Percentiles rank a stretch among this genome's conserved stretches.
Conservation (phyloP, 1,139 yeast genomes). For the Magnusiomyces fungicola region DNA sequence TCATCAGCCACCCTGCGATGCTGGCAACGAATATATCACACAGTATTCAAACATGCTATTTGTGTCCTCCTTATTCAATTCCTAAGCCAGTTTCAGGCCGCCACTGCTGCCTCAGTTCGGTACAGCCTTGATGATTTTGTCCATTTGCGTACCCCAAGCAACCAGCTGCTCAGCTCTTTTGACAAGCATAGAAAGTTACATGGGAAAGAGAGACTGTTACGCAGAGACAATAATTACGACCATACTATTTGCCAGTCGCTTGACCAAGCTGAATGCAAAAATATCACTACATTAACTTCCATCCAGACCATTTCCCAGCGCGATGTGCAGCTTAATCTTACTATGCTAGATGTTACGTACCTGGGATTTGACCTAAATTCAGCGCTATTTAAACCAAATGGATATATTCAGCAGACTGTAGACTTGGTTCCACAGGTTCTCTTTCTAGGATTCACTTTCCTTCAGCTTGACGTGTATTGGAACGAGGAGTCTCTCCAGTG, state of each 20-base stretch:
- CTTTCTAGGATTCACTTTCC: constrained; percentile 44
- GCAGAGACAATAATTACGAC: background rate
- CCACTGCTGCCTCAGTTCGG: too few relatives aligned
- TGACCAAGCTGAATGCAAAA: constrained; percentile 7
- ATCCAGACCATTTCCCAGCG: constrained; percentile 41
- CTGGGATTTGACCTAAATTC: constrained; percentile 53
- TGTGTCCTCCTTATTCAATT: too few relatives aligned
- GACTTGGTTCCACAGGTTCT: constrained; percentile 32
- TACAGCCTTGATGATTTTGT: too few relatives aligned
- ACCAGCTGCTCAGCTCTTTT: too few relatives aligned
- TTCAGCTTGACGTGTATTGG: constrained; percentile 62
- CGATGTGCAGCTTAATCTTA: constrained; percentile 49
- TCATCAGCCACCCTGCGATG: too few relatives aligned
- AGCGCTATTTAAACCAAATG: constrained; percentile 44
- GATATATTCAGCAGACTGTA: constrained; percentile 45
- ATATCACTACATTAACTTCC: constrained; percentile 11
- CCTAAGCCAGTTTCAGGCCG: too few relatives aligned
- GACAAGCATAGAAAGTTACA: too few relatives aligned
- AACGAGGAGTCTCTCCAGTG: constrained; percentile 46
- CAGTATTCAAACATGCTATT: too few relatives aligned
- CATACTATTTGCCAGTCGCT: constrained; percentile 11
- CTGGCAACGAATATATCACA: too few relatives aligned
- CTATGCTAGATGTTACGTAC: constrained; percentile 50
- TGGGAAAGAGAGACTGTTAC: background rate
- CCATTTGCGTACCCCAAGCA: too few relatives aligned